A percentile compares a stretch with the other conserved stretches of the same genome.
Evolutionary conservation across 352 stramenopile genomes (phyloP).

Genomic region (Phytophthora meadii): DNA sequence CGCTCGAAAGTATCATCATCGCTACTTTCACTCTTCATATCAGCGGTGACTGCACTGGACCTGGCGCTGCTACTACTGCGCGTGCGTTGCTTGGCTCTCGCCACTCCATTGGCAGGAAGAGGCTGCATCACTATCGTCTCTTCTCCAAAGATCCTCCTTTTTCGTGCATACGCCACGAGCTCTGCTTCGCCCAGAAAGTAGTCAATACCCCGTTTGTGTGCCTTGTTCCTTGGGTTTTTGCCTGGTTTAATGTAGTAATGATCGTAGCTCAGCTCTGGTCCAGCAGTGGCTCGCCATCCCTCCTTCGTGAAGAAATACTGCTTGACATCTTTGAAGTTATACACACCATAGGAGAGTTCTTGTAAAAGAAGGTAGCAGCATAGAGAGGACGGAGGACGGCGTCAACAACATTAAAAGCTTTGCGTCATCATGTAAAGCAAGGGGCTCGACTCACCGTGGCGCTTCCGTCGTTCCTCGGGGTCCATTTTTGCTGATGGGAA

Average conservation of each 20-base stretch:
- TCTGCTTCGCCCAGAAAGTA: conserved; percentile 51
- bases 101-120: neutral
- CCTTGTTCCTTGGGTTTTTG: conserved; percentile 26
- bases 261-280: conserved; percentile 43
- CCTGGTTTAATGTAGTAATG: conserved; percentile 55
- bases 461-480: conserved; percentile 32
- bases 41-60: conserved; percentile 2
- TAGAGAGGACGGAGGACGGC: neutral
- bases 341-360: conserved; percentile 49
- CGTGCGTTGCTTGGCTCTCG: conserved; percentile 9
- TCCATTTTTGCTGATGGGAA: conserved; percentile 14
- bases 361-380: neutral
- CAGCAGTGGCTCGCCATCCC: conserved; percentile 15
- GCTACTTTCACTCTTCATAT: conserved; percentile 11
- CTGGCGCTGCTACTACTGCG: conserved; percentile 22
- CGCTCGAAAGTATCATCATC: conserved; percentile 8
- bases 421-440: neutral
- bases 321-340: conserved; percentile 56
- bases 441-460: conserved; percentile 20
- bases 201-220: conserved; percentile 39
- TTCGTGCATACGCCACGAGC: conserved; percentile 42
- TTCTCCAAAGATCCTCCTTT: conserved; percentile 42
- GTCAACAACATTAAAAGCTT: conserved; percentile 6
- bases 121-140: conserved; percentile 5
- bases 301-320: conserved; percentile 29